Base-by-base conservation (phyloP, 352 stramenopile genomes). In the Globisporangium barbulae region DNA sequence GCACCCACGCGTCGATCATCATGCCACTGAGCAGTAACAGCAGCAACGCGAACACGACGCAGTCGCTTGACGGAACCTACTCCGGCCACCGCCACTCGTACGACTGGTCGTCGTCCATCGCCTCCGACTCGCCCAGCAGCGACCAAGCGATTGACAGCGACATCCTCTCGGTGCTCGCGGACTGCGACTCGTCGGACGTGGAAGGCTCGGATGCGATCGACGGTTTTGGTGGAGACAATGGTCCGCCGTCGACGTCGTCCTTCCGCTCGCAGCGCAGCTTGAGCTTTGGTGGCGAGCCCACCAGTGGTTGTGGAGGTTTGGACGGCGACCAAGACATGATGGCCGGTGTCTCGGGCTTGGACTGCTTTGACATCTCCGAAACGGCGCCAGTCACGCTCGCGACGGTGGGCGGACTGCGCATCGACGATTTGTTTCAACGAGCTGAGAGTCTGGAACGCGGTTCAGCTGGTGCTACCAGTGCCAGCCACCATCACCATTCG, bases 101-200 rank as follows among this genome's bases (percentile, higher is more conserved):
- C 37, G 71, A 78, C 30, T 84, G 75, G 74, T 66, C 71, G 37
- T 55, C 71, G 41, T 53, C 50, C 7, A 17, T 78, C 62, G 63
- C 28, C 33, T 68, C 58, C 39, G 67, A 63, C 50, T 67, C 47
- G 42, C 73, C 79, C 3, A 82, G 77, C 5, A 91, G 79, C 48
- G 80, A 91, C 1, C 76, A 89, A 1, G 78, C 80, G 1, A 91
- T 91, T 48, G 82, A 91, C 67, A 89, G 78, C 30, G 82, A 91
- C 50, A 91, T 91, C 65, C 68, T 91, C 21, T 91, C 82, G 6
- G 76, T 91, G 3, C 68, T 91, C 21, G 82, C 80, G 0, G 79
- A 76, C 52, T 89, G 72, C 50, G 78, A 86, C 42, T 56, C 61
- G 0, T 74, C 74, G 13, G 35, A 41, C 35, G 35, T 41, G 35